A percentile compares a stretch with the other conserved stretches of the same genome.
These are phyloP conservation scores for Eimeria praecox DNA, from an alignment of 169 alveolate genomes.

Conservation along the genomic window DNA sequence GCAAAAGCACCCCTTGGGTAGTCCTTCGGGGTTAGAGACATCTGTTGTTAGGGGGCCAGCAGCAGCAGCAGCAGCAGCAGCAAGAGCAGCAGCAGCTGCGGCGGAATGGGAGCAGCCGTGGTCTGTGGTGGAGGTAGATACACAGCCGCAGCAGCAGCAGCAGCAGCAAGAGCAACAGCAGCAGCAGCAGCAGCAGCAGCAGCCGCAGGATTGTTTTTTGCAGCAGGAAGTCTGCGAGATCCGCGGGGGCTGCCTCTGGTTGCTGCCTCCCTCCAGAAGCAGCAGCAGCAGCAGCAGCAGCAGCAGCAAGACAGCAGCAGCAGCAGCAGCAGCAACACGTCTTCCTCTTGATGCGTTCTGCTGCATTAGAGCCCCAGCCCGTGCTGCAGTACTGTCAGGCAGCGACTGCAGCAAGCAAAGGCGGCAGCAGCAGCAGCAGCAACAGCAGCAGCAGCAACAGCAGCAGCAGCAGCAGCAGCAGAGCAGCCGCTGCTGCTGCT, in stretches of 20 bases:
- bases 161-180: background rate
- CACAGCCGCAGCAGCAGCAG: background rate
- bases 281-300: background rate
- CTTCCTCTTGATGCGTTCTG: background rate
- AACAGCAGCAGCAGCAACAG: background rate
- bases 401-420: background rate
- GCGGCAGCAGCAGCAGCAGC: background rate
- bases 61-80: constrained; percentile 1
- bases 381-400: background rate
- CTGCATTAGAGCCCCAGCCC: constrained; percentile 17
- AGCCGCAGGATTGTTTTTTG: background rate
- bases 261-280: background rate
- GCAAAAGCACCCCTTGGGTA: background rate
- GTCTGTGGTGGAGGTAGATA: background rate
- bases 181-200: constrained; percentile 11
- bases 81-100: background rate
- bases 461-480: background rate
- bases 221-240: constrained; percentile 25
- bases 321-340: constrained; percentile 11
- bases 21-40: background rate
- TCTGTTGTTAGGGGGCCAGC: constrained; percentile 3
- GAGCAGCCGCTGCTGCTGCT: background rate
- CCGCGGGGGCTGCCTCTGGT: background rate
- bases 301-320: background rate
- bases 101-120: constrained; percentile 11